Evolutionary conservation across 2,329 filamentous ascomycete species (phyloP), one percentile per base, ranked within the genome.

Genomic region (Rosellinia necatrix): DNA sequence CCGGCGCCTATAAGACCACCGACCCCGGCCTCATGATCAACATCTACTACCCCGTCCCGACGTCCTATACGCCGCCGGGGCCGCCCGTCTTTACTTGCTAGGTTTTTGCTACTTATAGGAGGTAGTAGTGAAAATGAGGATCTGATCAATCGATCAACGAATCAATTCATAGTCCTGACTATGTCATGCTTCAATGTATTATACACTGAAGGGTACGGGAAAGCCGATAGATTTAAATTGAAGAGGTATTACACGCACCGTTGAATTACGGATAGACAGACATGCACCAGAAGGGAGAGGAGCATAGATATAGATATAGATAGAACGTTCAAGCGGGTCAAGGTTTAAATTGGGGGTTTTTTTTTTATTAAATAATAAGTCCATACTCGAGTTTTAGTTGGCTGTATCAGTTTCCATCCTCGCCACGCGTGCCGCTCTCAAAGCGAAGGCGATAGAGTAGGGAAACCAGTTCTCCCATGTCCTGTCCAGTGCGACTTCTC

Each of bases 1-100:
- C 76, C 0, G 76, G 76, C 4, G 74, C 74, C 0, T 78, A 75
- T 59, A 64, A 62, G 54, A 62, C 75, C 2, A 72, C 66, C 3
- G 75, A 78, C 44, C 75, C 76, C 2, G 76, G 76, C 5, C 63
- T 78, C 37, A 59, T 75, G 55, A 74, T 78, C 46, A 75, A 77
- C 63, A 76, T 78, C 44, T 77, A 76, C 66, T 77, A 72, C 41
- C 74, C 73, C 0, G 58, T 76, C 5, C 74, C 74, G 1, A 74
- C 68, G 3, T 71, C 68, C 19, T 76, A 76, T 62, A 74, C 66
- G 4, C 53, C 66, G 10, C 67, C 67, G 8, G 67, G 67, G 2
- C 67, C 67, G 9, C 59, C 53, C 4, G 65, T 68, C 4, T 68
- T 70, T 34, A 68, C 63, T 27, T 70, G 67, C 51, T 70, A 68